Conservation (phyloP, 1,284 basidiomycete genomes). For the Bjerkandera adusta region DNA sequence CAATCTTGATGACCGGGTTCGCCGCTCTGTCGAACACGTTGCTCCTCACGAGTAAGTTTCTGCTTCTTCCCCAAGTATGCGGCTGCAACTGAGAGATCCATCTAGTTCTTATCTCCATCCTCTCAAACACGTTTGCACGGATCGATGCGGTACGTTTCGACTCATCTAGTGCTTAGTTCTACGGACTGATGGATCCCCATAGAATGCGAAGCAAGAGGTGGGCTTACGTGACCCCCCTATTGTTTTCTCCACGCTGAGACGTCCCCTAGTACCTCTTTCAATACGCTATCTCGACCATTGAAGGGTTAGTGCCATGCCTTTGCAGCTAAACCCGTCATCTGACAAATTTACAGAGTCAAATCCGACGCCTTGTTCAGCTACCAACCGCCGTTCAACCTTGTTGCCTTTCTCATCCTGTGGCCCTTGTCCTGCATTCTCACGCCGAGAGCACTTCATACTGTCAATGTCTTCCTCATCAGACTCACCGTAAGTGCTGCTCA, state of each 20-base stretch:
- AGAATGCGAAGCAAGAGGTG: constrained; percentile 85
- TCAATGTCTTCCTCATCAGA: constrained; percentile 83
- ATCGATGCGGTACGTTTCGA: constrained; percentile 66
- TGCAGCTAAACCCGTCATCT: not conserved
- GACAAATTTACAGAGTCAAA: constrained; percentile 59
- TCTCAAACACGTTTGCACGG: constrained; percentile 82
- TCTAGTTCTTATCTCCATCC: constrained; percentile 79
- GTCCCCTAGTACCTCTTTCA: constrained; percentile 78
- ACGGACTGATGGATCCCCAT: too few relatives aligned
- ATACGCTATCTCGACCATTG: constrained; percentile 82
- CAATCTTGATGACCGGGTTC: constrained; percentile 83
- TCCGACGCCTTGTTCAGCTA: constrained; percentile 90
- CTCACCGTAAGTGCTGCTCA: constrained; percentile 47
- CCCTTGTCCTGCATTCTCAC: constrained; percentile 72
- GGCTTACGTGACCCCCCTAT: constrained; percentile 12
- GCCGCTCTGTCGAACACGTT: constrained; percentile 82
- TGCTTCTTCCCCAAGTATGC: not conserved
- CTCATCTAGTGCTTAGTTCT: too few relatives aligned
- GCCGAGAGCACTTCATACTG: constrained; percentile 72
- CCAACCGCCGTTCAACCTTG: constrained; percentile 81
- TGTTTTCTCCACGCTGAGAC: constrained; percentile 3
- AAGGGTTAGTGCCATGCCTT: constrained; percentile 56
- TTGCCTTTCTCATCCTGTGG: constrained; percentile 76
- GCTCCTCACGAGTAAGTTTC: constrained; percentile 67
- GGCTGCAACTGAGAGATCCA: constrained; percentile 13